Conservation (phyloP, 2,329 filamentous ascomycete genomes). For the Phialophora chinensis region DNA sequence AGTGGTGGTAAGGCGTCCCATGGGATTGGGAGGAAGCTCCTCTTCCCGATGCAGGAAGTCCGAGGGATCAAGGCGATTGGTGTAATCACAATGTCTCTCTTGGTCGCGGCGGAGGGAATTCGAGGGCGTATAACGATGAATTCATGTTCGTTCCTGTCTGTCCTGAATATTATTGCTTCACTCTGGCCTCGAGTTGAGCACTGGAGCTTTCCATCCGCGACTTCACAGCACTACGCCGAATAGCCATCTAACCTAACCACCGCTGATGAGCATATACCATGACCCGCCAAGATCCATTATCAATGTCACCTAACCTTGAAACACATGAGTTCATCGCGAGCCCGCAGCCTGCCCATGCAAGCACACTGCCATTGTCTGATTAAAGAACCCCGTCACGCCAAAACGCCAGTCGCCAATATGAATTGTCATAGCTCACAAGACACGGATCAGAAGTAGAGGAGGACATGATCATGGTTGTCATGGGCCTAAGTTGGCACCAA, state of each 20-base stretch:
- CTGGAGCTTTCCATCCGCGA: neutral
- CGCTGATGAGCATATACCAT: neutral
- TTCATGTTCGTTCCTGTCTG: neutral
- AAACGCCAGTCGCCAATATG: neutral
- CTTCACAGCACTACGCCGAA: neutral
- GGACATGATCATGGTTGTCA: conserved; percentile 1
- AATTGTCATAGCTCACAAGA: conserved; percentile 5
- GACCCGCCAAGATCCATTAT: neutral
- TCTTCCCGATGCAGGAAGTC: neutral
- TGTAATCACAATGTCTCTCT: neutral
- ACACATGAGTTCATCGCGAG: neutral
- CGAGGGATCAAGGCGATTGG: neutral
- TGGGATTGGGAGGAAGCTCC: neutral
- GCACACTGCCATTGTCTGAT: neutral
- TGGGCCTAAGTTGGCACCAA: conserved; percentile 19
- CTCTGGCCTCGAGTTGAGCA: neutral
- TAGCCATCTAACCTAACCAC: neutral
- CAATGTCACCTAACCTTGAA: neutral
- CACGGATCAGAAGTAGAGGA: neutral
- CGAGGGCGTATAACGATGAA: neutral
- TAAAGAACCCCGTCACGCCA: neutral
- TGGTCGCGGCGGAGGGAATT: neutral
- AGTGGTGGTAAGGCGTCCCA: conserved; percentile 4
- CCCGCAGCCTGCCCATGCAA: neutral
- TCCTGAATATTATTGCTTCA: neutral